phyloP scores from a whole-genome alignment of 2,329 filamentous ascomycete species.

The Aspergillus nomiae region DNA sequence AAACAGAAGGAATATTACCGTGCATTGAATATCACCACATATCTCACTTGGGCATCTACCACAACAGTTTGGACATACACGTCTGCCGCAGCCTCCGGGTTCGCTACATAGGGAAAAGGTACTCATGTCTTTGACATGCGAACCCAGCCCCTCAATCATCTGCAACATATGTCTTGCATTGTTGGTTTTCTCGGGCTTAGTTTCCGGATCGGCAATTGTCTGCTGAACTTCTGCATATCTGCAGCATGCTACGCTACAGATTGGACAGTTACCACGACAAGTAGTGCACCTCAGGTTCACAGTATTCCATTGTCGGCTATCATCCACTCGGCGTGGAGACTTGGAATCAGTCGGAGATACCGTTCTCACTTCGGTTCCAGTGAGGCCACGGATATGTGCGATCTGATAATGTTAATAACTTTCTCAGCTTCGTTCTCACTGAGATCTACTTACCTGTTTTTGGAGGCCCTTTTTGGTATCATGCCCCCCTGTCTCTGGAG shows the following conservation, averaged over 20 bases:
- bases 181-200: slow-evolving; percentile 16
- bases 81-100: slow-evolving; percentile 30
- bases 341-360: not conserved
- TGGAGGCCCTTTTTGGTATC: slow-evolving; percentile 3
- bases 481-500: not conserved
- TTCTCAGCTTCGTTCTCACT: not conserved
- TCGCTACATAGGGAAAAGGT: slow-evolving; percentile 38
- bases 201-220: slow-evolving; percentile 14
- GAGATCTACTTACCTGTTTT: slow-evolving; percentile 13
- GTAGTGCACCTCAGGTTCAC: slow-evolving; percentile 36
- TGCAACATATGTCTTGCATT: slow-evolving; percentile 20
- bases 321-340: slow-evolving; percentile 8
- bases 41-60: slow-evolving; percentile 35
- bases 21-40: slow-evolving; percentile 39
- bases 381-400: slow-evolving; percentile 18
- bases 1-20: slow-evolving; percentile 18
- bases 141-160: slow-evolving; percentile 26
- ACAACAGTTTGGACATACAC: slow-evolving; percentile 38
- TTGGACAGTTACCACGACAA: slow-evolving; percentile 30
- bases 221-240: slow-evolving; percentile 24
- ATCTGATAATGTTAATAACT: slow-evolving; percentile 3
- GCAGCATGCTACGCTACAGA: slow-evolving; percentile 36
- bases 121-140: slow-evolving; percentile 27
- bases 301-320: slow-evolving; percentile 30
- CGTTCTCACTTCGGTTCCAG: slow-evolving; percentile 14